Evolutionary conservation across 2,329 filamentous ascomycete species (phyloP), one percentile per base, ranked within the genome.

Genomic region (Myrmaecium sp.): DNA sequence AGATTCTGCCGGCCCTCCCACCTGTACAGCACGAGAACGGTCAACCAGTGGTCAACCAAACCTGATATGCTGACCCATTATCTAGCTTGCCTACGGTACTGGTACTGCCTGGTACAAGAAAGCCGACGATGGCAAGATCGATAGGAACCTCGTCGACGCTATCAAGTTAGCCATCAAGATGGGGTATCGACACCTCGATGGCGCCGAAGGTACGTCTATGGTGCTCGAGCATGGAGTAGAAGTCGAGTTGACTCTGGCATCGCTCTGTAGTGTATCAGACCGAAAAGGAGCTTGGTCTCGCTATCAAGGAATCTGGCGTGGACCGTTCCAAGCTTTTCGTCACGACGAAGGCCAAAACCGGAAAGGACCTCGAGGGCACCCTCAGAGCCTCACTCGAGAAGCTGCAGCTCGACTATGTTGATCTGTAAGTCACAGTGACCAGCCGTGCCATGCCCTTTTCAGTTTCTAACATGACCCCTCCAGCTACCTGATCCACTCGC

Each of bases 161-260:
- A 55, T 64, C 23, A 65, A 74, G 30, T 62, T 54, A 35, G 77
- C 78, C 17, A 74, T 82, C 39, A 63, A 66, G 29, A 49, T 68
- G n/a, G 77, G 74, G 14, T 83, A 73, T 47, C 61, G 62, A 31
- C 77, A 84, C 42, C 59, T 84, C 3, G 79, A 86, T 46, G 69
- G 77, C 22, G 79, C 79, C 12, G 72, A 84, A 56, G 54, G 72
- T 73, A 44, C 30, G 51, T 36, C 2, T n/a, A 23, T 5, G 14
- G 11, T 12, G 4, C 5, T 19, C 8, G 5, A 3, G 25, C 10
- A 15, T 5, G 7, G 16, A 16, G 4, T 14, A 7, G 7, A 3
- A 3, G 8, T 6, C 14, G 8, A 26, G 9, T 26, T 11, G 6
- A 27, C n/a, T n/a, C n/a, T n/a, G n/a, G n/a, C n/a, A n/a, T n/a